Evolutionary conservation across 148 eudicot species (phyloP).

Genomic region (Diospyros kaki): DNA sequence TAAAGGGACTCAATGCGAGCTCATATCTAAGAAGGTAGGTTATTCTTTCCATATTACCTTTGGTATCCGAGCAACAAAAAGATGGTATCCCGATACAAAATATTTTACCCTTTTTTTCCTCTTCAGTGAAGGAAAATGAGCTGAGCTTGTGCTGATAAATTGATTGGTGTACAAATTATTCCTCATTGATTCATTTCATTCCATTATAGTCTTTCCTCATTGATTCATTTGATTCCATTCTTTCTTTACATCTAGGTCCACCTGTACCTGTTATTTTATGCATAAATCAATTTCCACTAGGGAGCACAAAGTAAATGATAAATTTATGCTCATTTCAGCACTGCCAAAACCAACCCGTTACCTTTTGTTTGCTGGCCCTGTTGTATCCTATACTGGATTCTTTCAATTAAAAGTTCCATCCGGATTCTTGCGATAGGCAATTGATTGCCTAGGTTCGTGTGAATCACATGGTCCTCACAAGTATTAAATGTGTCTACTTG

Average conservation of each 20-base stretch:
- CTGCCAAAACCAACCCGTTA: not conserved
- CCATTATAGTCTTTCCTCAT: no score
- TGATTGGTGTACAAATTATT: not conserved
- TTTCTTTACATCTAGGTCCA: not conserved
- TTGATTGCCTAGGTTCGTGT: no score
- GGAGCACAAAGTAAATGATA: not conserved
- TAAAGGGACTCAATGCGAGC: conserved; percentile 98
- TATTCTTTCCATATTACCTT: not conserved
- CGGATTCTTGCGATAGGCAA: no score
- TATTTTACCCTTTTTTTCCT: not conserved
- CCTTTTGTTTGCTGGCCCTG: no score
- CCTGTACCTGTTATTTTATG: not conserved
- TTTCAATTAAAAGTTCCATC: no score
- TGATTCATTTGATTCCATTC: not conserved
- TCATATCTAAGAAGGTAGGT: conserved; percentile 68
- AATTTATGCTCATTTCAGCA: not conserved
- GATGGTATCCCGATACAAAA: not conserved
- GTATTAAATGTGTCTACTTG: no score
- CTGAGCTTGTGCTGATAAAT: not conserved
- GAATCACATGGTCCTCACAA: no score
- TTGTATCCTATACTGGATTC: no score
- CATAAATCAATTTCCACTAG: not conserved
- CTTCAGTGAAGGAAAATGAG: not conserved
- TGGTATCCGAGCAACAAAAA: not conserved
- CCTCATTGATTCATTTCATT: not conserved